Base-by-base conservation (phyloP, 768 basidiomycete species). In the Tylopilus sp. region DNA sequence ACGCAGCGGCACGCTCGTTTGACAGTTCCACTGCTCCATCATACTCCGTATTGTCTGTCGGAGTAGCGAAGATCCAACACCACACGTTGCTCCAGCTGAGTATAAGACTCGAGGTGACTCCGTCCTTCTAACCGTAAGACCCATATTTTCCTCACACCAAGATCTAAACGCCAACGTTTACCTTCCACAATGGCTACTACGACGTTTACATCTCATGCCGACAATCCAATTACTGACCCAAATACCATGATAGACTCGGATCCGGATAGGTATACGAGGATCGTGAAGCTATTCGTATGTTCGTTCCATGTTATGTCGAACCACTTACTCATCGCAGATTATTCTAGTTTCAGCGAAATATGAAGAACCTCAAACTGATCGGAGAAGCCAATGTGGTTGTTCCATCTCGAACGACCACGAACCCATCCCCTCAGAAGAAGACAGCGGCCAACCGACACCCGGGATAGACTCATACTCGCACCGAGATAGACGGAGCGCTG, bases 381-480 rank as follows among this genome's bases (percentile, higher is more conserved):
- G 24, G 25, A 4, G 29, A 40, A 17, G 38, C 2, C 2, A 45
- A 40, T 12, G 24, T 44, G 17, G 33, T 34, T 3, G 17, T 45
- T 1, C 54, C 53, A 2, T 8, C 34, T 9, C 42, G 42, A 22
- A 56, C 50, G 3, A 36, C 10, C 11, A 37, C 12, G 3, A 22
- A 49, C 7, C 46, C 47, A 0, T 60, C 56, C 6, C 57, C 52
- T 19, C 1, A 14, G 3, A 56, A 54, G 22, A 34, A 25, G 19
- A 14, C 54, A 3, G 47, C 47, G 1, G 42, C 50, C 12, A 54
- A 50, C 14, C 44, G 48, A 34, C 45, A 46, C 3, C 55, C 50
- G 0, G 48, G 50, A 6, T 46, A 58, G 26, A n/a, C 46, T 0
- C 31, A 59, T 10, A 61, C 37, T 0, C 37, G 51, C 13, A 40